Percentiles rank a stretch among this genome's conserved stretches.
phyloP scores from a whole-genome alignment of 345 rosid species.

The Populus euphratica region DNA sequence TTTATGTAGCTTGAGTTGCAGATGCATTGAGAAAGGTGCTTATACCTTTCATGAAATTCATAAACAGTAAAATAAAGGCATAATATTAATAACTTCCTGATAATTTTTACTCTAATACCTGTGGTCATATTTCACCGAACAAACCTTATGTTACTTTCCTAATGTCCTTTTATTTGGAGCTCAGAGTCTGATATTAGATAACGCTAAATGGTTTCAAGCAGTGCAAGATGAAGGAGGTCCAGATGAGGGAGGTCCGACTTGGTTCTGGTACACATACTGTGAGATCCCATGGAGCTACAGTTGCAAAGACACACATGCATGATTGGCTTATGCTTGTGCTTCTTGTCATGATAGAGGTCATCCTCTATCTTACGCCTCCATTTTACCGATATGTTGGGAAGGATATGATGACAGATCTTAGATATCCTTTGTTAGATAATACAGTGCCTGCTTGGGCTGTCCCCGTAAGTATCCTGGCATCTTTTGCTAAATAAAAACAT shows the following conservation, averaged over 20 bases:
- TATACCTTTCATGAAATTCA: neutral
- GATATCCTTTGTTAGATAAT: conserved; percentile 65
- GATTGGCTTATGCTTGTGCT: conserved; percentile 76
- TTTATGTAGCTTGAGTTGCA: neutral
- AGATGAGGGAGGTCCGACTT: conserved; percentile 48
- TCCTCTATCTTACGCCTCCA: conserved; percentile 54
- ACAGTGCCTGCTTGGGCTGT: conserved; percentile 82
- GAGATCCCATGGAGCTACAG: conserved; percentile 56
- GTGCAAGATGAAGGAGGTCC: conserved; percentile 48
- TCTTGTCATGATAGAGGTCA: conserved; percentile 43
- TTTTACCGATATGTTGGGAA: conserved; percentile 85
- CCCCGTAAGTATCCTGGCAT: conserved; percentile 44
- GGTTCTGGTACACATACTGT: conserved; percentile 44
- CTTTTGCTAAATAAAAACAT: neutral
- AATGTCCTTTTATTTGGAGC: neutral
- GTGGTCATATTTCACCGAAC: neutral
- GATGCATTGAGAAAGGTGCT: neutral
- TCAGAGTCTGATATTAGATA: neutral
- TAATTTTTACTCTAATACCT: neutral
- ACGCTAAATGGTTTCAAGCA: conserved; percentile 6
- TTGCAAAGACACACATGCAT: conserved; percentile 57
- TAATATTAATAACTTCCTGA: neutral
- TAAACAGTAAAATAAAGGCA: neutral
- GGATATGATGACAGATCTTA: conserved; percentile 89
- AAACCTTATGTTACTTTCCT: neutral